A percentile compares a stretch with the other conserved stretches of the same genome.
Conservation (phyloP, 331 rosid species). For the Rosa hybrid region DNA sequence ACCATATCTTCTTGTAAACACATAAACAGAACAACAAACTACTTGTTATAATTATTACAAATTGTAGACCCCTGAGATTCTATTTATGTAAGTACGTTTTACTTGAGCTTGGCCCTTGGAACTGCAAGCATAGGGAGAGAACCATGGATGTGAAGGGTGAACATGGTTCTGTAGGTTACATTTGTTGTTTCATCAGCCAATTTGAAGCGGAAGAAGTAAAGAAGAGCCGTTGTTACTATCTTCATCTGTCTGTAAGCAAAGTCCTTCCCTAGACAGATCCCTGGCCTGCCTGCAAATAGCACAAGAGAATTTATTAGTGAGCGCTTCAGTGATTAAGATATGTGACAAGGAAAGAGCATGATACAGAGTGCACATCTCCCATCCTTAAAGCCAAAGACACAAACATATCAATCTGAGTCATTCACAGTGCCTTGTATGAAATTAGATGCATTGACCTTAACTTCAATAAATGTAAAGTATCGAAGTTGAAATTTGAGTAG, state of each 20-base stretch:
- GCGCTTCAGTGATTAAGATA: background rate
- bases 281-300: conserved; percentile 63
- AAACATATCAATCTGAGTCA: background rate
- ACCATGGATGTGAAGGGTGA: conserved; percentile 72
- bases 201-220: conserved; percentile 58
- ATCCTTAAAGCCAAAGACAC: conserved; percentile 40
- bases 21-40: background rate
- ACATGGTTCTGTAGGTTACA: conserved; percentile 63
- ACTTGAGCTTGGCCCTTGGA: conserved; percentile 30
- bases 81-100: background rate
- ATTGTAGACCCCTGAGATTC: background rate
- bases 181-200: conserved; percentile 40
- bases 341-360: background rate
- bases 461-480: too few species aligned
- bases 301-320: background rate
- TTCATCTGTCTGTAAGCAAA: conserved; percentile 92
- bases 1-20: background rate
- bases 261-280: conserved; percentile 74
- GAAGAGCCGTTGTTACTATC: conserved; percentile 55
- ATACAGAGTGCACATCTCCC: conserved; percentile 51
- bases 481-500: background rate
- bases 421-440: background rate
- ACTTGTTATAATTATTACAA: background rate
- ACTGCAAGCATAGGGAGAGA: conserved; percentile 56
- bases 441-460: background rate